Evolutionary conservation across 306 rosid species (phyloP).

Genomic region (Echinosophora koreensis): DNA sequence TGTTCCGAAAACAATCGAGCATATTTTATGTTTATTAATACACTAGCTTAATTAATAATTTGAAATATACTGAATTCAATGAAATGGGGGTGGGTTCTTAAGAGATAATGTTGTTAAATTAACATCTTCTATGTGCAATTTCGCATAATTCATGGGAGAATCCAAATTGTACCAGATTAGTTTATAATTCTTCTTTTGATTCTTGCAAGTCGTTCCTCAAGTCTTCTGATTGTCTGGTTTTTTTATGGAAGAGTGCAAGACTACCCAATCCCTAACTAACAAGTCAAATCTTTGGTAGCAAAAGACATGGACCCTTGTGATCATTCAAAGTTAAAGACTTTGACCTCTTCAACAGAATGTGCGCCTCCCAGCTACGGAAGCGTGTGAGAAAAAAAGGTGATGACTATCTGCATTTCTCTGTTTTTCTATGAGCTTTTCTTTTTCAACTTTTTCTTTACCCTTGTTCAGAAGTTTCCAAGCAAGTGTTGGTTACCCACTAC

Average conservation of each 20-base stretch:
- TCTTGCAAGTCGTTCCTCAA: background rate
- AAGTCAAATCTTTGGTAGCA: conserved; percentile 80
- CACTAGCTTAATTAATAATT: too few relatives aligned
- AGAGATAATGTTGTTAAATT: too few relatives aligned
- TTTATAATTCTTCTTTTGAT: background rate
- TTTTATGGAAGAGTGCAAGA: conserved; percentile 34
- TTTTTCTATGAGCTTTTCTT: conserved; percentile 52
- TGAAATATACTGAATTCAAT: background rate
- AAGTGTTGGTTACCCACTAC: too few relatives aligned
- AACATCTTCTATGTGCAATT: background rate
- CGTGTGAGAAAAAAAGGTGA: too few relatives aligned
- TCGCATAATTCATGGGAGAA: conserved; percentile 38
- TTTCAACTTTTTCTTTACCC: conserved; percentile 56
- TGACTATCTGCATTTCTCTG: conserved; percentile 23
- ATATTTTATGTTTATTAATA: too few relatives aligned
- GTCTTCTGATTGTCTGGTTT: background rate
- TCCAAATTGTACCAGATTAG: conserved; percentile 25
- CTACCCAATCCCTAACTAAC: conserved; percentile 45
- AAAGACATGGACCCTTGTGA: conserved; percentile 51
- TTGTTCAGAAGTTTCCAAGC: background rate
- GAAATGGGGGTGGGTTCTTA: conserved; percentile 22
- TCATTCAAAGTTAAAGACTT: conserved; percentile 38
- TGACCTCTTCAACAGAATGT: conserved; percentile 41
- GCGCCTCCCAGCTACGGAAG: background rate
- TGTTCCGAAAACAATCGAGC: conserved; percentile 42